Evolutionary conservation across 768 basidiomycete genomes (phyloP), one percentile per base, ranked within the genome.

Genomic region (Rhodotorula diobovata): DNA sequence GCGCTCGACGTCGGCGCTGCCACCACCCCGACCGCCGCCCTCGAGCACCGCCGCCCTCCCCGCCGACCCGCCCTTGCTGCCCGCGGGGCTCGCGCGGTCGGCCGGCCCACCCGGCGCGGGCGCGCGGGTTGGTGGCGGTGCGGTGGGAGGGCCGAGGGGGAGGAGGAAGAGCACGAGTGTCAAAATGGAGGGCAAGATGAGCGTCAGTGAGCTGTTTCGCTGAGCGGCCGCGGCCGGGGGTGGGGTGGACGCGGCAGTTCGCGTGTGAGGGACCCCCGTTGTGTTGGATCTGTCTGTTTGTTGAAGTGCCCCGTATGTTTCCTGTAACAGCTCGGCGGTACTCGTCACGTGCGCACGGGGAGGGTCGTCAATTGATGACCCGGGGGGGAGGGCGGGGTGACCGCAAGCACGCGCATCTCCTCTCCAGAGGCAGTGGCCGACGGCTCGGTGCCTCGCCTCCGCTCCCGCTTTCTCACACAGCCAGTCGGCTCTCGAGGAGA

Each of bases 171-270:
- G 64, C 37, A 66, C 43, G 54, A 56, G 64, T 11, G 64, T 66
- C 46, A 67, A 61, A 56, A 71, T 71, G 70, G 61, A 63, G 57
- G 70, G 65, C 3, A 54, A 50, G 60, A 71, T 71, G 70, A 71
- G 65, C 61, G 70, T 71, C 3, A 53, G 46, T 11, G 70, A 71
- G 61, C 32, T 71, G 65, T 63, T 71, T 46, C 5, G 45, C 48
- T 50, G 25, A 25, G 20, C 23, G 25, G n/a, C n/a, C n/a, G n/a
- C n/a, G n/a, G n/a, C n/a, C n/a, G n/a, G n/a, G 45, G 20, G 23
- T 10, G 2, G 45, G 16, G 45, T 21, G 45, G 16, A 18, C 18
- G 45, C 20, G 45, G 20, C 20, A 23, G 20, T 18, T 10, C 45
- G 45, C 16, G 15, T 18, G 23, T 18, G 21, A 18, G 45, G n/a